Evolutionary conservation across 2,329 filamentous ascomycete species (phyloP), one percentile per base, ranked within the genome.

Genomic region (Furcasterigmium sp.): DNA sequence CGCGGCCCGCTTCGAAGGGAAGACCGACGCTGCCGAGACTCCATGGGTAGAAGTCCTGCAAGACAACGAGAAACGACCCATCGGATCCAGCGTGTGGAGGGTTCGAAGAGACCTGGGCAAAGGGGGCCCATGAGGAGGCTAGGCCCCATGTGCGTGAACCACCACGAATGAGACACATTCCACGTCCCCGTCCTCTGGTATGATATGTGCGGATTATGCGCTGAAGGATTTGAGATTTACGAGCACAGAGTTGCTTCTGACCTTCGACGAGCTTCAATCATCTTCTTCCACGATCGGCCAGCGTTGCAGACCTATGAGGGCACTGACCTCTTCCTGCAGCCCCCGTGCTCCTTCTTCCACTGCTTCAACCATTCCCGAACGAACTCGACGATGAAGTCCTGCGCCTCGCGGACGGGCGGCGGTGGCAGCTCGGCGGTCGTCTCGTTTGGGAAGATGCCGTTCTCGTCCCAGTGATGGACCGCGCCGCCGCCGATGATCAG

Each of bases 391-490:
- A 85, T 70, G 48, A 75, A 61, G 34, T 63, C 58, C 56, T 90
- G 85, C 1, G 76, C 71, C 13, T 80, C 69, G 4, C 65, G 68
- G 6, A 89, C 73, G 3, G 79, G 64, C 2, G 62, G 55, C 0
- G 83, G 83, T 2, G 84, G 83, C 25, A 87, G 55, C 1, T 64
- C 62, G 2, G 69, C 6, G 1, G 70, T 76, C 0, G 82, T 83
- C 58, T 86, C 71, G 45, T 83, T 82, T 1, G 68, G 60, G 39
- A 82, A 78, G n/a, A 85, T 53, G 1, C 82, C 81, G 50, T 85
- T 84, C 64, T 85, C 82, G 51, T 87, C 85, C 84, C 85, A 93
- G 58, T 91, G 87, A 60, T 94, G 88, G 17, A 91, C 85, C 14
- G 38, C 38, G 0, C 79, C 86, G n/a, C 76, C 75, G 4, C 73